Evolutionary conservation across 371 early-diverging fungal species (phyloP), one percentile per base, ranked within the genome.

Genomic region (Mortierella sp.): DNA sequence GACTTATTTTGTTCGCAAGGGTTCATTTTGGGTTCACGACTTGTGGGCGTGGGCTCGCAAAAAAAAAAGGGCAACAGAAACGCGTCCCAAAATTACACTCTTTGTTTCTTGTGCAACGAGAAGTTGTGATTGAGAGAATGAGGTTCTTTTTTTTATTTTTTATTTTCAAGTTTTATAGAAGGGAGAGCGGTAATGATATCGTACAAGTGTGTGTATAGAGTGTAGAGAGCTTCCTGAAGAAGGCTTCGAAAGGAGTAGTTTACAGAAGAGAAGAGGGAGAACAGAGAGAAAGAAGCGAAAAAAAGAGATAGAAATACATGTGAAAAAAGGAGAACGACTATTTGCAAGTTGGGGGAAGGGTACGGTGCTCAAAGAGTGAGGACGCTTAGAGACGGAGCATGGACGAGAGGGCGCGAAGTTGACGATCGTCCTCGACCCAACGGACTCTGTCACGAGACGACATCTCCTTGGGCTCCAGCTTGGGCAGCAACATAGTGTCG

Each of bases 351-450:
- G 14, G 29, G 29, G 14, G 29, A 58, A n/a, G 12, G 27, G 5
- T 27, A 29, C 29, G 48, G 12, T 46, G 12, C 48, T 46, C 48
- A 14, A 46, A 46, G 48, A 14, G 12, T 14, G 48, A 12, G 35
- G 11, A 32, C 32, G 60, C 58, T 85, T 83, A 89, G 41, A 90
- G 88, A 12, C 83, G 82, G 16, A 90, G 71, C 77, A 82, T 83
- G 12, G 83, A 82, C 32, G 83, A 80, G 55, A 90, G 75, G 4
- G 90, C 91, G 43, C 83, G 84, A n/a, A 91, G 70, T 68, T 91
- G 91, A 51, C 91, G 76, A 27, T 88, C 79, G 70, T 91, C 91
- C 78, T 91, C 91, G 14, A 89, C 86, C 75, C 84, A 88, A 18
- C 89, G 89, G 49, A 88, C 78, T 44, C 83, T 77, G 54, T 88